phyloP scores from a whole-genome alignment of 2,329 filamentous ascomycete species.

The Colletotrichum incanum region DNA sequence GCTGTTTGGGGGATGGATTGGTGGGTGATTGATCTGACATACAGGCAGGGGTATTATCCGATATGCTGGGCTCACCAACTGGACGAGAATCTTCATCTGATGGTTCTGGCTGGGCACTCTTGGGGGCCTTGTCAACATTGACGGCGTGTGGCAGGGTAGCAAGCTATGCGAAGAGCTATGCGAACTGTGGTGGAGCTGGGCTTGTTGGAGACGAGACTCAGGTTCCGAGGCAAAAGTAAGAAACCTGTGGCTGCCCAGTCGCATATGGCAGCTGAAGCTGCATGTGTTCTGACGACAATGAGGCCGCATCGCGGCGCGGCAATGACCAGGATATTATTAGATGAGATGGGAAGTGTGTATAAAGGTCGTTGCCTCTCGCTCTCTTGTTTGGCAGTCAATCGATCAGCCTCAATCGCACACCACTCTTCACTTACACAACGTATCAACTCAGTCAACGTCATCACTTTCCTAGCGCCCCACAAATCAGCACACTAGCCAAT shows the following conservation, averaged over 20 bases:
- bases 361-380: constrained; percentile 16
- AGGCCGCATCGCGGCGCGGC: constrained; percentile 1
- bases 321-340: constrained; percentile 34
- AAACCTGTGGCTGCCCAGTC: constrained; percentile 23
- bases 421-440: constrained; percentile 19
- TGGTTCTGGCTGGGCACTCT: background rate
- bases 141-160: constrained; percentile 23
- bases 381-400: too few relatives aligned
- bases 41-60: constrained; percentile 14
- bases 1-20: constrained; percentile 24
- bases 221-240: constrained; percentile 38
- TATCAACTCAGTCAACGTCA: constrained; percentile 25
- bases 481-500: constrained; percentile 25
- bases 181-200: constrained; percentile 31
- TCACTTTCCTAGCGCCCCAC: constrained; percentile 20
- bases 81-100: constrained; percentile 29
- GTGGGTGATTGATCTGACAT: constrained; percentile 25
- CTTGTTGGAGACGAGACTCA: constrained; percentile 31
- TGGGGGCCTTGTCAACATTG: constrained; percentile 28
- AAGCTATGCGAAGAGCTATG: constrained; percentile 40
- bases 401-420: background rate
- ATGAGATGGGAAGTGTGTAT: constrained; percentile 24
- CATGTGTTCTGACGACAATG: constrained; percentile 38
- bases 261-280: constrained; percentile 36
- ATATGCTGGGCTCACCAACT: constrained; percentile 17